Evolutionary conservation across 345 rosid species (phyloP).

Genomic region (Fremontodendron californicum): DNA sequence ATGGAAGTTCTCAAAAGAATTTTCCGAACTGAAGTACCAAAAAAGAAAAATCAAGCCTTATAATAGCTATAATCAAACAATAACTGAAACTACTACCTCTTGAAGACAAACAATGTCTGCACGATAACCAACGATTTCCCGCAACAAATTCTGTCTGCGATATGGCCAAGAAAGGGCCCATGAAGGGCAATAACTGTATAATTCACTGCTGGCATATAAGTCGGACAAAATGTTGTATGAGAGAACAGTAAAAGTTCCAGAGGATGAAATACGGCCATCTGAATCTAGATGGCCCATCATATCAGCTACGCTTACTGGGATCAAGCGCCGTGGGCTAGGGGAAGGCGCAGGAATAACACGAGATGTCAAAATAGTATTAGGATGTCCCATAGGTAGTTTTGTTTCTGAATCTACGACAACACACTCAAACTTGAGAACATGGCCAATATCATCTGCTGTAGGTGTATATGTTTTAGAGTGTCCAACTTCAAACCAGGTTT

Average conservation of each 20-base stretch:
- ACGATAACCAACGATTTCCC: constrained; percentile 87
- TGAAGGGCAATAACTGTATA: constrained; percentile 88
- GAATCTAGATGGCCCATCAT: constrained; percentile 57
- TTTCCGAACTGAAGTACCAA: too few species aligned
- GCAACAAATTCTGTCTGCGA: constrained; percentile 82
- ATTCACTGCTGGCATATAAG: constrained; percentile 62
- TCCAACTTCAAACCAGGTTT: constrained; percentile 95
- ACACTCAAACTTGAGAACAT: constrained; percentile 91
- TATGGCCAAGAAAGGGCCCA: constrained; percentile 99
- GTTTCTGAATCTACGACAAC: constrained; percentile 82
- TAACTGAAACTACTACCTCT: constrained; percentile 49
- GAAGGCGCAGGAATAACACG: constrained; percentile 98
- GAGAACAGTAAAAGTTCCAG: constrained; percentile 84
- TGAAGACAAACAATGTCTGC: constrained; percentile 98
- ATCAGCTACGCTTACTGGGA: constrained; percentile 70
- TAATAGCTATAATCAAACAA: not conserved
- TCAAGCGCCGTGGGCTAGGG: constrained; percentile 81
- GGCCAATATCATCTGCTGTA: constrained; percentile 86
- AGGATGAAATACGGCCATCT: constrained; percentile 58
- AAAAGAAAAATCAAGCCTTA: too few species aligned
- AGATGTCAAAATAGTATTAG: constrained; percentile 66
- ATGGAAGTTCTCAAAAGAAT: not conserved
- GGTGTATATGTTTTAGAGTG: constrained; percentile 89
- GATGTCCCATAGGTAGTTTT: constrained; percentile 56
- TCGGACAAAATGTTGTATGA: constrained; percentile 96